These are phyloP conservation scores for Stemphylium vesicarium DNA, from an alignment of 2,329 filamentous ascomycete genomes.

Conservation along the genomic window DNA sequence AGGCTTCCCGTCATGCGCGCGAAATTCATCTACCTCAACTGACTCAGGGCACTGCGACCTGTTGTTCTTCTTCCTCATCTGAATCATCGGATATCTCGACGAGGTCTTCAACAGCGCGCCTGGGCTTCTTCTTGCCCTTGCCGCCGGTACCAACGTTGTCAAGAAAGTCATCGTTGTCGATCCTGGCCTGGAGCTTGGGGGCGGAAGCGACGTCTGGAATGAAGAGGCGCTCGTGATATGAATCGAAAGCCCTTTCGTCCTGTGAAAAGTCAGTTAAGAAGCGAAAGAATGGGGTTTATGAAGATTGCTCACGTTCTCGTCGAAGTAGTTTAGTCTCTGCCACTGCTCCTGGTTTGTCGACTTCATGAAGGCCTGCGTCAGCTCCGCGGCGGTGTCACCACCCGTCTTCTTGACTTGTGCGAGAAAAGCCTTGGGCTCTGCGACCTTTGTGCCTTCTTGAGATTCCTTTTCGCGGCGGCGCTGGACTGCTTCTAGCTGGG, in stretches of 20 bases:
- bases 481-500: conserved; percentile 69
- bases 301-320: conserved; percentile 68
- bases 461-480: conserved; percentile 55
- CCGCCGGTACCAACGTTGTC: conserved; percentile 66
- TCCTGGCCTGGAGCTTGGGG: conserved; percentile 59
- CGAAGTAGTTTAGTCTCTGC: conserved; percentile 78
- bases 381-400: conserved; percentile 69
- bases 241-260: conserved; percentile 73
- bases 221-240: conserved; percentile 77
- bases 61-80: conserved; percentile 31
- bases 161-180: conserved; percentile 66
- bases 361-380: conserved; percentile 78
- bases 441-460: conserved; percentile 50
- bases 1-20: neutral
- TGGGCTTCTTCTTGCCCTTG: conserved; percentile 49
- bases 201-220: conserved; percentile 53
- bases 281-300: conserved; percentile 8
- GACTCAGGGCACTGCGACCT: conserved; percentile 6
- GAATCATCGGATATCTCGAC: conserved; percentile 45
- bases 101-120: conserved; percentile 30
- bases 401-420: conserved; percentile 82
- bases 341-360: conserved; percentile 82
- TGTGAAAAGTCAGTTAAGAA: conserved; percentile 23
- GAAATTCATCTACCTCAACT: conserved; percentile 12
- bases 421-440: conserved; percentile 77